Evolutionary conservation across 495 filamentous ascomycete genomes (phyloP), one percentile per base, ranked within the genome.

Genomic region (Aspergillus hancockii): DNA sequence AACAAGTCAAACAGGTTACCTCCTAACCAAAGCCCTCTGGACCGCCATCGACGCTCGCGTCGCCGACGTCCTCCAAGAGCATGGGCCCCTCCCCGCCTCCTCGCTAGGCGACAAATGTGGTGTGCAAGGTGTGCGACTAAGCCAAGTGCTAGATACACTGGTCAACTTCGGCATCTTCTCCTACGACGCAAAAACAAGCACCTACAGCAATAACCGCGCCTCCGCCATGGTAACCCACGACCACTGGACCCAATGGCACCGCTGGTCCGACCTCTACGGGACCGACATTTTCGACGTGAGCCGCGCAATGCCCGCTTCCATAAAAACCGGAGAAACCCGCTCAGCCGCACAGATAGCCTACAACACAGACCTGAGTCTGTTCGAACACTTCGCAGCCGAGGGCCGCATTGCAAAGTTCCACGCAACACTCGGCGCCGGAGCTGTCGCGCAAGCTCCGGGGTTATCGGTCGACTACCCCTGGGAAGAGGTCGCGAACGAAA

Each of bases 391-490:
- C 16, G n/a, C 19, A 8, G 30, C 30, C 18, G 14, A 32, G 3
- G 55, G 55, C 30, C 38, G 55, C 30, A 19, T 57, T 23, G 13
- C 55, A 3, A 10, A 18, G 9, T 50, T 57, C 12, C 55, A 57
- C 30, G 25, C 30, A n/a, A 50, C 46, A 1, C 25, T 50, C 22
- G 41, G 36, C 21, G 46, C 25, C 30, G 55, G 55, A 36, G 46
- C 45, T 12, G 38, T 32, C 18, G 55, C 46, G 9, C 45, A 57
- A 18, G 46, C 55, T 8, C 55, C 55, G 19, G 55, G 55, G 2
- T 31, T 57, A 13, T 21, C 50, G 45, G 55, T 45, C 45, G 55
- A 57, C 19, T 57, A 57, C 25, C 55, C 55, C 9, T 57, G 55
- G 55, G n/a, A 41, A 18, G 55, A 57, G 46, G 28, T 57, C 30